A percentile compares a stretch with the other conserved stretches of the same genome.
Evolutionary conservation across 192 early-diverging fungal genomes (phyloP).

Genomic region (Geranomyces michiganensis): DNA sequence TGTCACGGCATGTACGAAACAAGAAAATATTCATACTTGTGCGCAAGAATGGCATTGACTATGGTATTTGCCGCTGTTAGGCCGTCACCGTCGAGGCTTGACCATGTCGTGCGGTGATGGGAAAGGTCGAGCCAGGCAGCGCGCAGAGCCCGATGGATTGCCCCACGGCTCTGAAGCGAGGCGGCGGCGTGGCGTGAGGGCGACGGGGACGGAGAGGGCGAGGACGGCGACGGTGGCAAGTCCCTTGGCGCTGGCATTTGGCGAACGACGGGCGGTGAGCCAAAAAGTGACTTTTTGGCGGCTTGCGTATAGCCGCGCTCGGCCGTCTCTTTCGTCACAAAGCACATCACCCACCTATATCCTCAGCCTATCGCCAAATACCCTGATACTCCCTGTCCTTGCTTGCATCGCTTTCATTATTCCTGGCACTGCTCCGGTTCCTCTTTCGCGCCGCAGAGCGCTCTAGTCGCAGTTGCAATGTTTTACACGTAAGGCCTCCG

Average conservation of each 20-base stretch:
- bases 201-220: too few relatives aligned
- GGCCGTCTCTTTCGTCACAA: neutral
- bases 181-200: neutral
- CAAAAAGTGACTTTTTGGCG: neutral
- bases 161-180: neutral
- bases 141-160: slow-evolving; percentile 27
- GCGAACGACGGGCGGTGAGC: too few relatives aligned
- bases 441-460: neutral
- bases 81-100: slow-evolving; percentile 22
- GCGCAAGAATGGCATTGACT: slow-evolving; percentile 12
- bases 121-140: slow-evolving; percentile 13
- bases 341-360: neutral
- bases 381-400: too few relatives aligned
- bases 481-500: slow-evolving; percentile 3
- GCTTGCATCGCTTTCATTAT: neutral
- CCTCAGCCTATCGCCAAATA: neutral
- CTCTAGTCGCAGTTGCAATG: neutral
- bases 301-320: neutral
- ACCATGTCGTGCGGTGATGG: slow-evolving; percentile 20
- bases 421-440: neutral
- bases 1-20: neutral
- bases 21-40: neutral
- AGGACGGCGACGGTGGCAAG: neutral
- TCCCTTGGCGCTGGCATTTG: neutral
- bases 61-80: slow-evolving; percentile 2